Percentiles rank a stretch among this genome's conserved stretches.
Evolutionary conservation across 2,329 filamentous ascomycete species (phyloP).

Genomic region (Diaporthe aspalathi): DNA sequence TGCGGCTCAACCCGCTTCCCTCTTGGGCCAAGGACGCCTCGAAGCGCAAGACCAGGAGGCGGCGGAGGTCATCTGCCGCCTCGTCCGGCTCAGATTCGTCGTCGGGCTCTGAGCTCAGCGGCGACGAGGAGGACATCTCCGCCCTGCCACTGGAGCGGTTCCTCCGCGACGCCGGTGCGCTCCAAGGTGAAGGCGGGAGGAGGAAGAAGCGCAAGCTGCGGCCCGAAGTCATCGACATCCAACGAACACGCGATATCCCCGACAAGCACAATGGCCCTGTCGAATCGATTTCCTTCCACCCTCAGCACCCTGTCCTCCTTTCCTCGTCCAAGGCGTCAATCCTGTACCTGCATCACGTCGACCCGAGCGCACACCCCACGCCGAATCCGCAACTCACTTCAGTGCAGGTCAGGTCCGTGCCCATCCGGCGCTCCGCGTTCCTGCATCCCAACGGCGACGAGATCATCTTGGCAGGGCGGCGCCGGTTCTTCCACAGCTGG

Average conservation of each 20-base stretch:
- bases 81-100: slow-evolving; percentile 49
- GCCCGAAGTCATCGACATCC: slow-evolving; percentile 90
- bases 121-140: slow-evolving; percentile 69
- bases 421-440: slow-evolving; percentile 87
- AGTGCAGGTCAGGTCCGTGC: slow-evolving; percentile 84
- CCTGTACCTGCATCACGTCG: slow-evolving; percentile 89
- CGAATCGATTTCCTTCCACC: slow-evolving; percentile 89
- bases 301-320: slow-evolving; percentile 85
- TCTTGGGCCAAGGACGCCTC: slow-evolving; percentile 66
- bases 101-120: slow-evolving; percentile 46
- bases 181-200: slow-evolving; percentile 65
- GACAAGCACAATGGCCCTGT: slow-evolving; percentile 83
- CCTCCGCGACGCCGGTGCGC: slow-evolving; percentile 77
- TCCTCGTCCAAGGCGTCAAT: slow-evolving; percentile 89
- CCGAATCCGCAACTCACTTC: slow-evolving; percentile 93
- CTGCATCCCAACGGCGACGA: slow-evolving; percentile 77
- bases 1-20: slow-evolving; percentile 69
- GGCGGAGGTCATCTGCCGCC: slow-evolving; percentile 62
- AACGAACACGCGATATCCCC: slow-evolving; percentile 86
- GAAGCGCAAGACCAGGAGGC: slow-evolving; percentile 62
- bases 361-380: slow-evolving; percentile 77
- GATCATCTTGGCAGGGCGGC: slow-evolving; percentile 88
- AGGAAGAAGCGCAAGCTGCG: slow-evolving; percentile 77
- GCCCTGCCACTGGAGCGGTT: slow-evolving; percentile 83
- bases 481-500: slow-evolving; percentile 95